Percentiles rank a stretch among this genome's conserved stretches.
phyloP scores from a whole-genome alignment of 805 yeast species.

The Dipodascus geniculatus region DNA sequence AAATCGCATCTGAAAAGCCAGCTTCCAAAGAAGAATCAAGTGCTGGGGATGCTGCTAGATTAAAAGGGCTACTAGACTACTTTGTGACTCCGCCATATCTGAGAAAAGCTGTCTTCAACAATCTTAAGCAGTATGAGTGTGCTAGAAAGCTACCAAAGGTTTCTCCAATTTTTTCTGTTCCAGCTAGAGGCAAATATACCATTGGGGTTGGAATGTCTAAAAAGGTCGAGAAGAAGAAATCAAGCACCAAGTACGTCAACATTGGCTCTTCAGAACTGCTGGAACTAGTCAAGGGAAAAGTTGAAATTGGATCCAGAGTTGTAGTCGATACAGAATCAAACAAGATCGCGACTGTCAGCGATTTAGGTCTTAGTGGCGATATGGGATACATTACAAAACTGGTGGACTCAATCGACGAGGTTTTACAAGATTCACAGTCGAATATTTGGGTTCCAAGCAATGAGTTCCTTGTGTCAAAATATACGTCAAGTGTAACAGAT shows the following conservation, averaged over 20 bases:
- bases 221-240: constrained; percentile 29
- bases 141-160: constrained; percentile 65
- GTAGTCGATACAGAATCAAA: constrained; percentile 58
- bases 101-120: constrained; percentile 48
- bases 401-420: neutral
- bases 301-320: constrained; percentile 71
- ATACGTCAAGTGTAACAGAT: neutral
- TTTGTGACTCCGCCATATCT: constrained; percentile 80
- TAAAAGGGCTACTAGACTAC: constrained; percentile 64
- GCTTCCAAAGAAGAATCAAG: neutral
- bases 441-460: neutral
- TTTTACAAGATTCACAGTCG: neutral
- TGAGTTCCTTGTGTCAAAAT: neutral
- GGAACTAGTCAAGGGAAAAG: constrained; percentile 45
- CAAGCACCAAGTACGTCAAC: constrained; percentile 62
- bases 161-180: constrained; percentile 56
- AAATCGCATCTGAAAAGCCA: neutral
- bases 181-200: constrained; percentile 30
- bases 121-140: constrained; percentile 28
- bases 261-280: constrained; percentile 55
- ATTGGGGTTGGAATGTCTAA: constrained; percentile 51
- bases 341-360: constrained; percentile 54
- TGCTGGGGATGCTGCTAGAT: constrained; percentile 11
- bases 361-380: neutral
- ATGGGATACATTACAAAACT: neutral